Conservation (phyloP, 2,329 filamentous ascomycete species). For the Colletotrichum sojae region DNA sequence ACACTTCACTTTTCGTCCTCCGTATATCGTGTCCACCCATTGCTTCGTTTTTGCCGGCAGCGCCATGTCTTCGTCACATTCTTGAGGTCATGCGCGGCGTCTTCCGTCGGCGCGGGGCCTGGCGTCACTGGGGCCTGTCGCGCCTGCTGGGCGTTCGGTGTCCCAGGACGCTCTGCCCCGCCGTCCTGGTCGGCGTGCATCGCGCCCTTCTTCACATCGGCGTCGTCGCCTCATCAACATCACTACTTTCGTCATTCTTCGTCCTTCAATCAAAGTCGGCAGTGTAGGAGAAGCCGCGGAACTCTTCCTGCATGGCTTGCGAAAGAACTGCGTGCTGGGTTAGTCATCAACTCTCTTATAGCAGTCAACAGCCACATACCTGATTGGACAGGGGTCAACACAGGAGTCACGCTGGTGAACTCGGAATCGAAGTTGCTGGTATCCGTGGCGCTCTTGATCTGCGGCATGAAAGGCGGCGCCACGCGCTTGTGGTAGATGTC, state of each 20-base stretch:
- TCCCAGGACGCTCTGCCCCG: not conserved
- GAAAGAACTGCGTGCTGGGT: conserved; percentile 78
- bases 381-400: conserved; percentile 96
- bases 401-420: conserved; percentile 97
- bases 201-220: conserved; percentile 14
- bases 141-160: conserved; percentile 8
- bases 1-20: conserved; percentile 26
- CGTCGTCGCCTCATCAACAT: conserved; percentile 5
- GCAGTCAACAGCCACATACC: conserved; percentile 71
- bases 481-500: conserved; percentile 98
- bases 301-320: conserved; percentile 99
- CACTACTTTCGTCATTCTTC: conserved; percentile 5
- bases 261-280: conserved; percentile 82
- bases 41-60: conserved; percentile 21
- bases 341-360: conserved; percentile 8
- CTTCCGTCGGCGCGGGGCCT: conserved; percentile 5
- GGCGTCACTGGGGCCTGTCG: conserved; percentile 10
- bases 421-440: conserved; percentile 99
- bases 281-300: conserved; percentile 98
- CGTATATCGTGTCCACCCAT: conserved; percentile 28
- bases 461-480: conserved; percentile 88
- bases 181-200: conserved; percentile 8
- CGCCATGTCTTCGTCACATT: conserved; percentile 17
- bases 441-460: conserved; percentile 92
- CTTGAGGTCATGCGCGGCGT: conserved; percentile 20